These are phyloP conservation scores for Podospora pseudopauciseta DNA, from an alignment of 495 filamentous ascomycete genomes.

Conservation along the genomic window DNA sequence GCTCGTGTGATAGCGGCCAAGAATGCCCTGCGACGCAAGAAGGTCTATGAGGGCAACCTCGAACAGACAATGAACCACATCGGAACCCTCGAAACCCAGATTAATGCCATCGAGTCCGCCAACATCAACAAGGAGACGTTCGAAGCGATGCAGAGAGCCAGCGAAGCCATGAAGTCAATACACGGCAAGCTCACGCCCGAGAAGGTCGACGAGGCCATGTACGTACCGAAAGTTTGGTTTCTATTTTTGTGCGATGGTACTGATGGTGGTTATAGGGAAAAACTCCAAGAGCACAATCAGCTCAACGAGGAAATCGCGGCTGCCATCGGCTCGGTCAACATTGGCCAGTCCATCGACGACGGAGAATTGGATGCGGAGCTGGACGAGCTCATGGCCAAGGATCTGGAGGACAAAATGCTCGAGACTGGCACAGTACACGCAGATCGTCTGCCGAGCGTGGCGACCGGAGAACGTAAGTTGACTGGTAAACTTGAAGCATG, in stretches of 20 bases:
- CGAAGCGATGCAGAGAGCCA: slow-evolving; percentile 85
- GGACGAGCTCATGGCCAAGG: slow-evolving; percentile 74
- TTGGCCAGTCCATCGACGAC: slow-evolving; percentile 77
- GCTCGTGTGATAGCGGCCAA: slow-evolving; percentile 65
- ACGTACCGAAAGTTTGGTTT: slow-evolving; percentile 37
- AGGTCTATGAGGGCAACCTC: slow-evolving; percentile 83
- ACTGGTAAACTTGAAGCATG: neutral
- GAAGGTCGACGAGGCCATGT: slow-evolving; percentile 95
- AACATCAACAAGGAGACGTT: slow-evolving; percentile 99
- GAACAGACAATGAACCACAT: slow-evolving; percentile 88
- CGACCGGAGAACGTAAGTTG: slow-evolving; percentile 70
- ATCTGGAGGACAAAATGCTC: slow-evolving; percentile 91
- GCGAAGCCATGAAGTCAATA: slow-evolving; percentile 84
- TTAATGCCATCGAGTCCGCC: slow-evolving; percentile 93
- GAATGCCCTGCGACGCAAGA: slow-evolving; percentile 90
- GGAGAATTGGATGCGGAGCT: slow-evolving; percentile 77
- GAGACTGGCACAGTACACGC: slow-evolving; percentile 72
- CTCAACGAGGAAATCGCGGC: slow-evolving; percentile 87
- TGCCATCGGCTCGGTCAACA: slow-evolving; percentile 69
- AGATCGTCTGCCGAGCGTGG: slow-evolving; percentile 66
- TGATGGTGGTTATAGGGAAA: slow-evolving; percentile 61
- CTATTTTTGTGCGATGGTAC: slow-evolving; percentile 5
- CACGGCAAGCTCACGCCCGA: slow-evolving; percentile 87
- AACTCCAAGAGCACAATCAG: slow-evolving; percentile 85
- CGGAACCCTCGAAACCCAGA: slow-evolving; percentile 87